Percentiles rank a stretch among this genome's conserved stretches.
These are phyloP conservation scores for Aspergillus funiculosus DNA, from an alignment of 495 filamentous ascomycete genomes.

Conservation along the genomic window DNA sequence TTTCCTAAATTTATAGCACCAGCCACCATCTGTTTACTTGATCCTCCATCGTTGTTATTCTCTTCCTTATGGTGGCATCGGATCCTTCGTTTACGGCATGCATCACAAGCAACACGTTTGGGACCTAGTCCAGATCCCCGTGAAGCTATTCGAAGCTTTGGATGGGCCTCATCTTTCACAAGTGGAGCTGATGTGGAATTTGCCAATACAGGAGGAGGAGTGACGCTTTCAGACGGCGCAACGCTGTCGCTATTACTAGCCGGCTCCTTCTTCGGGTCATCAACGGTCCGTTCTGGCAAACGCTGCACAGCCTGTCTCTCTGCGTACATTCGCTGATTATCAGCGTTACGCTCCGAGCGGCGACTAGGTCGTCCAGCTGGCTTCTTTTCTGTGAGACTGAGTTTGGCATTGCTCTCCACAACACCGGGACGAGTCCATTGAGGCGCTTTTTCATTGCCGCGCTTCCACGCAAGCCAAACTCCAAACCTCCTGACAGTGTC, in stretches of 20 bases:
- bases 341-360: constrained; percentile 40
- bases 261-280: constrained; percentile 14
- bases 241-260: constrained; percentile 12
- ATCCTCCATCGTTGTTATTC: constrained; percentile 27
- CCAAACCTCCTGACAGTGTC: constrained; percentile 58
- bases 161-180: constrained; percentile 26
- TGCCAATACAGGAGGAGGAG: constrained; percentile 21
- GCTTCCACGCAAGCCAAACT: constrained; percentile 70
- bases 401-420: constrained; percentile 41
- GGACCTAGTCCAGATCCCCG: constrained; percentile 44
- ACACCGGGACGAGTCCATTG: constrained; percentile 56
- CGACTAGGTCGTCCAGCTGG: constrained; percentile 42
- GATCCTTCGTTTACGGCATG: constrained; percentile 49
- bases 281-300: constrained; percentile 25
- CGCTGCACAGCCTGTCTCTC: constrained; percentile 43
- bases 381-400: constrained; percentile 39
- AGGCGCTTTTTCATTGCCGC: constrained; percentile 61
- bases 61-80: constrained; percentile 52
- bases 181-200: constrained; percentile 10
- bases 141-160: constrained; percentile 30
- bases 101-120: constrained; percentile 50
- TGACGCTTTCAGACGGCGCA: constrained; percentile 20
- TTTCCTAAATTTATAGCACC: constrained; percentile 29
- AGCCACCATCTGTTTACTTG: constrained; percentile 26
- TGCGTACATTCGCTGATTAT: constrained; percentile 41